Base-by-base conservation (phyloP, 345 rosid species). In the Melaleuca quinquenervia region DNA sequence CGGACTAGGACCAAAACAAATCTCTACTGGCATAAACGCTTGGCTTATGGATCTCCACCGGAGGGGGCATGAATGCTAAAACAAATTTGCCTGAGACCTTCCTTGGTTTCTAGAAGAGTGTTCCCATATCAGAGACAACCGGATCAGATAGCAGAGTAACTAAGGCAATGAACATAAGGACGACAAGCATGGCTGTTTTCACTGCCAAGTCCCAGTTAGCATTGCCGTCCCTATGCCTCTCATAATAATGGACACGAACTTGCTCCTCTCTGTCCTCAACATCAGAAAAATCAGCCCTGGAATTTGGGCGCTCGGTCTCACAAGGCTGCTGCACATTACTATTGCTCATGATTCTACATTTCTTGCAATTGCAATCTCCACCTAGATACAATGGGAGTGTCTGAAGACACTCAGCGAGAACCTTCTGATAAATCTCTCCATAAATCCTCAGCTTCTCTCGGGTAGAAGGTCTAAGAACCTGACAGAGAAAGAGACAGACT, bases 351-450 rank as follows among this genome's bases (percentile, higher is more conserved):
- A 83, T 90, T 82, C 90, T 90, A 91, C 99, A 97, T 88, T 85
- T 90, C 80, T 85, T 89, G 89, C 99, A 97, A 56, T 88, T 86
- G 86, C 99, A 96, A 70, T 87, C 87, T 70, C 98, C 96, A 58
- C 98, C 99, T 52, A 97, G 98, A 91, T 91, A 97, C 32, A 92
- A 88, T 50, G 99, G 99, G 56, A 97, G 90, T 22, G 89, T 91
- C 91, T 91, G 94, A 82, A 97, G 92, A 90, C 91, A 86, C 85
- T 93, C 95, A 4, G 90, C 88, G 74, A 96, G 97, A 88, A 92
- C 90, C 88, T 83, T 91, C 45, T 74, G 89, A 90, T 92, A 95
- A 88, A 80, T 88, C 44, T 90, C 95, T 52, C 99, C 99, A 92
- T 90, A 94, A 64, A 97, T 93, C 92, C 94, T 97, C 86, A 97